Evolutionary conservation across 495 filamentous ascomycete species (phyloP), one percentile per base, ranked within the genome.

Genomic region (Xanthoparmelia taractica): DNA sequence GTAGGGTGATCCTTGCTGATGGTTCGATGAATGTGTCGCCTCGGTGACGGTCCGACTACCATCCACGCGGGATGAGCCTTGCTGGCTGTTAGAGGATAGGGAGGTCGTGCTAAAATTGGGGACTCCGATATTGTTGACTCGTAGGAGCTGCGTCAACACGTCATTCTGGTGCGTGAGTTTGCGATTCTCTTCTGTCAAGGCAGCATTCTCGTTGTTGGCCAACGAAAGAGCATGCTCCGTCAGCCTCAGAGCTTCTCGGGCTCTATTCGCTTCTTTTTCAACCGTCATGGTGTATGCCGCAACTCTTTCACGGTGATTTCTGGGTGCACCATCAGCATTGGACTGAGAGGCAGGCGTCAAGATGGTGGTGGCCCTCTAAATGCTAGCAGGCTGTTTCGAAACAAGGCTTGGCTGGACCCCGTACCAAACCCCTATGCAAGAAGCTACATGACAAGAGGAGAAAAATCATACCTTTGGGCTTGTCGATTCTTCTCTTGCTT

Each of bases 261-360:
- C 52, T 34, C 48, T 15, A 47, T 55, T 36, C 37, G 50, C 52
- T 81, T 77, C 54, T 85, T 78, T 61, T 75, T 80, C 68, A 76
- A 81, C 71, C 81, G 89, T 41, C 82, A 78, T 71, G 87, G 85
- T 67, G 82, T 84, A 55, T 82, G 72, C 57, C 58, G 97, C 94
- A 73, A 97, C 97, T 63, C 94, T 87, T 74, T 98, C 94, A 55
- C 94, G 92, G 76, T 97, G 93, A 31, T 94, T 96, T 71, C 93
- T 88, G 58, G 17, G 29, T 23, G 34, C 29, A 56, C 50, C 1
- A 36, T 63, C 31, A 61, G 61, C 36, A 10, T 41, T n/a, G 18
- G 17, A 45, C 5, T 13, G n/a, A 58, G 37, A 20, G n/a, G 2
- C 15, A 2, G 34, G 31, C 25, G 52, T 45, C 34, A 36, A 20